Evolutionary conservation across 331 rosid species (phyloP), one percentile per base, ranked within the genome.

Genomic region (Acacia concinna): DNA sequence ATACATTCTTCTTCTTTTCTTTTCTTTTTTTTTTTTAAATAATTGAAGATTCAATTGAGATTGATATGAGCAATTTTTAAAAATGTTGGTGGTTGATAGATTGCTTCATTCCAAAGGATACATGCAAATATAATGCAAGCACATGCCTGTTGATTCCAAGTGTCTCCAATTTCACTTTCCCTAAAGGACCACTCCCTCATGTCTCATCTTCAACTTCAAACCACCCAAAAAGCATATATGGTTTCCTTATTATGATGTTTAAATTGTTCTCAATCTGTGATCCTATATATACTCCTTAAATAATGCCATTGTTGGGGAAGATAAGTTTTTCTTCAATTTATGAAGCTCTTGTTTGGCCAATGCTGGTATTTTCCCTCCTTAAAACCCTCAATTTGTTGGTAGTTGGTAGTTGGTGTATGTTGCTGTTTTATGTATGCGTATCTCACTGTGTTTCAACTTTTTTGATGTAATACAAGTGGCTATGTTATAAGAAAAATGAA

Each of bases 71-170:
- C 15, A 15, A 15, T 14, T 11, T 12, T 43, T 41, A 2, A 3
- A 11, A 3, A 43, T 10, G 31, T 6, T 65, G 44, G 12, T 17
- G 75, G 1, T 46, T 1, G 41, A 47, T 13, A 38, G 25, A 54
- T 68, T 78, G 75, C 57, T 38, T 68, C 69, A 37, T 54, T 35
- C 57, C 1, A 40, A 78, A 54, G 76, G 4, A 49, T 65, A 25
- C 54, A n/a, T n/a, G n/a, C n/a, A n/a, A n/a, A n/a, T n/a, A n/a
- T n/a, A n/a, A n/a, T n/a, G n/a, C n/a, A 30, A 17, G n/a, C 40
- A 21, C 27, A 5, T 30, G 63, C 28, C 46, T 28, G 1, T 20
- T 30, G 18, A 9, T 71, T 57, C 35, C 30, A 30, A 47, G 62
- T 7, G 10, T 34, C 14, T 34, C 46, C 14, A 65, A 8, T 65